Base-by-base conservation (phyloP, 306 rosid species). In the Vicia sativa region DNA sequence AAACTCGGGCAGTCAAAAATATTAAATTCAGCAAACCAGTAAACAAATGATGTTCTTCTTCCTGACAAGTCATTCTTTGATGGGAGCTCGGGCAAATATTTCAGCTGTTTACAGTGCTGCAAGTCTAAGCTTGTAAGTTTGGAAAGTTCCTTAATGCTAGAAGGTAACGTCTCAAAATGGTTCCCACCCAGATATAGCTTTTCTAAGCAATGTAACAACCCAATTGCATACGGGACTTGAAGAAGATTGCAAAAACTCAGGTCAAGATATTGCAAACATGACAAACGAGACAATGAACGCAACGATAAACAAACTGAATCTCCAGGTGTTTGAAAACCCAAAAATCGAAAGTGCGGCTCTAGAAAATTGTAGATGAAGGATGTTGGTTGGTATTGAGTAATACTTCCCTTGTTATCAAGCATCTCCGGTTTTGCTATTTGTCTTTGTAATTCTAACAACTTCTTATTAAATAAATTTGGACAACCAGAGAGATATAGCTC, bases 211-310 rank as follows among this genome's bases (percentile, higher is more conserved):
- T 29, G 25, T 38, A 65, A 54, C 18, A 12, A 19, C 42, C 78
- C 60, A 43, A 74, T 55, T 18, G 67, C 48, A 65, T 44, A 15
- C 5, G 78, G 78, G 39, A 65, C 44, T 65, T 31, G 48, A 31
- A 12, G 0, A 9, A 74, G 59, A 65, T 74, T 65, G 12, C 78
- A 65, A 9, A 74, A 74, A 31, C 23, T 21, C 23, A 21, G 23
- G 23, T 21, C 23, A 21, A 21, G 23, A 21, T 21, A 21, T 21
- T 21, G 0, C 59, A 74, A 65, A 44, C n/a, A 43, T 11, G 44
- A 5, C 9, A 52, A 29, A n/a, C 10, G 7, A 29, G 49, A 29
- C 58, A 42, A 42, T 5, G 12, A 31, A 3, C 48, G 66, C 15
- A 64, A 9, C 18, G 13, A 5, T 2, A 13, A 31, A 73, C 49